A percentile compares a stretch with the other conserved stretches of the same genome.
These are phyloP conservation scores for Tylopilus sp. DNA, from an alignment of 768 basidiomycete species.

Conservation along the genomic window DNA sequence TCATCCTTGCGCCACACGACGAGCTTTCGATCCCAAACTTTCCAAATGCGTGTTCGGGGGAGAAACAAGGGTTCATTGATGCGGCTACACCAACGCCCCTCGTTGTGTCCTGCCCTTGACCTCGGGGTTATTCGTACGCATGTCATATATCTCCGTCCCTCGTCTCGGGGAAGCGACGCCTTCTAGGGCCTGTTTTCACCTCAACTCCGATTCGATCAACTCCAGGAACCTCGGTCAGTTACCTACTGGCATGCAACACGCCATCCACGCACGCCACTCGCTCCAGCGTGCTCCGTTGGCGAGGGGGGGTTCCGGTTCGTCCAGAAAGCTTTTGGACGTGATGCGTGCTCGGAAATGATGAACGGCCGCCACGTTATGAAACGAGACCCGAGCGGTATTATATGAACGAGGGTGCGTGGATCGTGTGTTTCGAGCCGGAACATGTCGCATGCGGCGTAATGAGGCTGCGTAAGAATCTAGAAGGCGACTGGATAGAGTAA, in stretches of 20 bases:
- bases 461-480: constrained; percentile 20
- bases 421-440: constrained; percentile 28
- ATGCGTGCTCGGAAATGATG: constrained; percentile 24
- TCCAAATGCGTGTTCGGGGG: constrained; percentile 22
- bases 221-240: constrained; percentile 4
- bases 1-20: background rate
- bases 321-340: background rate
- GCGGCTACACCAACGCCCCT: constrained; percentile 11
- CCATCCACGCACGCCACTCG: constrained; percentile 4
- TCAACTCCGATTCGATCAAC: constrained; percentile 3
- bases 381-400: constrained; percentile 8
- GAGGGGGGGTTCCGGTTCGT: constrained; percentile 5
- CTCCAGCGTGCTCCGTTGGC: constrained; percentile 1
- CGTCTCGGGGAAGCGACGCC: constrained; percentile 8
- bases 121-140: constrained; percentile 10
- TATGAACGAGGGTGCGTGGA: constrained; percentile 16
- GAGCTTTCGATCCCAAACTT: constrained; percentile 27
- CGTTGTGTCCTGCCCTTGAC: constrained; percentile 25
- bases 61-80: constrained; percentile 1
- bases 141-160: constrained; percentile 12
- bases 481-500: constrained; percentile 11
- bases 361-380: constrained; percentile 10
- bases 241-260: background rate
- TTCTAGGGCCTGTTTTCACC: constrained; percentile 3
- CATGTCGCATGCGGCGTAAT: constrained; percentile 21